Conservation (phyloP, 257 asterid genomes). For the Solanum peruvianum region DNA sequence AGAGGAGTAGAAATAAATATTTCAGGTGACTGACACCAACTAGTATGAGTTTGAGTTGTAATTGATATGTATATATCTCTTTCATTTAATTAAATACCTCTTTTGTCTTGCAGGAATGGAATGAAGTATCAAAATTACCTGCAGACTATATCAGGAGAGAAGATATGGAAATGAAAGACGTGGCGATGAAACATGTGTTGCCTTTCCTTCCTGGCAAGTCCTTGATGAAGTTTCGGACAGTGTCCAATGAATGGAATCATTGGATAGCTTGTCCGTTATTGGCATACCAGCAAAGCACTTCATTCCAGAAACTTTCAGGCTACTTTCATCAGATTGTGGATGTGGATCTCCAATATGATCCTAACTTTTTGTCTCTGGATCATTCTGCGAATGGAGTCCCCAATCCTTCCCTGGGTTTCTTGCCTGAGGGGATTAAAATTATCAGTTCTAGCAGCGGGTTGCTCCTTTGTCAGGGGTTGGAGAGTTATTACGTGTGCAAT, state of each 20-base stretch:
- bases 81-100: neutral
- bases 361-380: constrained; percentile 8
- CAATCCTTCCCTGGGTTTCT: neutral
- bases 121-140: neutral
- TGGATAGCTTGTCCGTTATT: constrained; percentile 27
- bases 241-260: constrained; percentile 34
- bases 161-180: constrained; percentile 11
- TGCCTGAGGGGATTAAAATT: constrained; percentile 7
- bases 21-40: neutral
- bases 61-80: neutral
- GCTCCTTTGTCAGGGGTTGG: constrained; percentile 14
- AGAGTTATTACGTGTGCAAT: constrained; percentile 28
- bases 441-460: constrained; percentile 26
- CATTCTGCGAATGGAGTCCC: constrained; percentile 27
- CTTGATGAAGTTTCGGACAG: constrained; percentile 17
- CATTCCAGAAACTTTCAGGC: constrained; percentile 28
- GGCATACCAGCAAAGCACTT: constrained; percentile 24
- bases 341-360: too few species aligned
- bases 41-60: neutral
- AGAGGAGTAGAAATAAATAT: neutral
- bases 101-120: neutral
- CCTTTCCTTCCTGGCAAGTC: constrained; percentile 43
- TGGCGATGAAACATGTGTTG: constrained; percentile 11
- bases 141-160: neutral
- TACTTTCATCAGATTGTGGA: constrained; percentile 10